phyloP scores from a whole-genome alignment of 2,329 filamentous ascomycete genomes.

The Phaeophleospora eucalypticola region DNA sequence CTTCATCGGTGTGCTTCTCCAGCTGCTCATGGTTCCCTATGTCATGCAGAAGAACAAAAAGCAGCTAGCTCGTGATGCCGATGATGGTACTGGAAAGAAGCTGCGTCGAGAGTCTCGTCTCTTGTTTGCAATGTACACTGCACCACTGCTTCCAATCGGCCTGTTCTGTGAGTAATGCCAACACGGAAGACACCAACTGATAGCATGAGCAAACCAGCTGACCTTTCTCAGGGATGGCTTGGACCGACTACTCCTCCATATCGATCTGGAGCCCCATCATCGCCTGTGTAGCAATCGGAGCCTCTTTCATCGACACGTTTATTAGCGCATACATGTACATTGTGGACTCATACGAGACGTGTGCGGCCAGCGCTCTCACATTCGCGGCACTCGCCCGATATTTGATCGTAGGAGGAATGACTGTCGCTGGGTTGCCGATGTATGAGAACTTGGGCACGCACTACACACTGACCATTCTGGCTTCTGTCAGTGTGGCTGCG shows the following conservation, averaged over 20 bases:
- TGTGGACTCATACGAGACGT: constrained; percentile 53
- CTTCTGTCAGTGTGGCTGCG: constrained; percentile 1
- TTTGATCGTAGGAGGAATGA: constrained; percentile 39
- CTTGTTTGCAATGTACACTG: constrained; percentile 23
- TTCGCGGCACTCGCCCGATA: constrained; percentile 38
- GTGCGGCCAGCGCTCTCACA: constrained; percentile 47
- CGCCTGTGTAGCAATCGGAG: constrained; percentile 36
- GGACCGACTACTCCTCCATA: constrained; percentile 43
- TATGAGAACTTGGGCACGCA: constrained; percentile 7
- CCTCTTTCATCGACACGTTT: constrained; percentile 41
- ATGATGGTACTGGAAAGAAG: constrained; percentile 6
- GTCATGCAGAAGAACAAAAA: constrained; percentile 7
- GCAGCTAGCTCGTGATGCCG: constrained; percentile 7
- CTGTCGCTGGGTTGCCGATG: constrained; percentile 31
- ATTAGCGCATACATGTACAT: constrained; percentile 54
- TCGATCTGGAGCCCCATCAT: constrained; percentile 50
- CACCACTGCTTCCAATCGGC: too few species aligned
- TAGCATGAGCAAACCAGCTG: too few species aligned
- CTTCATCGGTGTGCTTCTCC: constrained; percentile 9
- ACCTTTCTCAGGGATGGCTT: constrained; percentile 51
- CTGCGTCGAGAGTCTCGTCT: constrained; percentile 6
- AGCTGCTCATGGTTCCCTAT: constrained; percentile 39
- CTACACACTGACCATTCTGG: constrained; percentile 3
- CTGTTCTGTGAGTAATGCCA: too few species aligned
- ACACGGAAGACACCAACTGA: too few species aligned